phyloP scores from a whole-genome alignment of 352 stramenopile genomes.

The Poterioochromonas sp. region DNA sequence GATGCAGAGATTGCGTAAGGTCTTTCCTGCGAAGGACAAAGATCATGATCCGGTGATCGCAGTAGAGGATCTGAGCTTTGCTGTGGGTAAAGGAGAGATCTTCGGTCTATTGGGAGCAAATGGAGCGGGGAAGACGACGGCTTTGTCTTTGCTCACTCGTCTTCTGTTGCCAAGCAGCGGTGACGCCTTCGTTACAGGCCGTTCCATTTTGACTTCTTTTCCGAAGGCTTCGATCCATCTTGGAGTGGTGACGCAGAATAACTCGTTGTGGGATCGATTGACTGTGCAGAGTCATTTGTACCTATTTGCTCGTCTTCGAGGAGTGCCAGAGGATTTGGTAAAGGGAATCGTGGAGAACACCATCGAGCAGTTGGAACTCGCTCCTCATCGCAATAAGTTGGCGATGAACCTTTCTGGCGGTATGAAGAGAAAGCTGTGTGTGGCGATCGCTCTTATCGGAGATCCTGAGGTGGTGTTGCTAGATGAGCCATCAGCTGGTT shows the following conservation, averaged over 20 bases:
- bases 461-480: slow-evolving; percentile 65
- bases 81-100: slow-evolving; percentile 66
- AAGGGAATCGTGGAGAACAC: neutral
- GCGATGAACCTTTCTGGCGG: slow-evolving; percentile 46
- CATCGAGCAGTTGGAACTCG: neutral
- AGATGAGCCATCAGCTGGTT: slow-evolving; percentile 76
- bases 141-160: slow-evolving; percentile 81
- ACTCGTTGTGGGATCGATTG: neutral
- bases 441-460: slow-evolving; percentile 71
- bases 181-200: slow-evolving; percentile 39
- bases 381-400: slow-evolving; percentile 12
- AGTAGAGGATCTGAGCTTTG: slow-evolving; percentile 62
- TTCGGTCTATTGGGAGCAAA: slow-evolving; percentile 84
- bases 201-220: slow-evolving; percentile 16
- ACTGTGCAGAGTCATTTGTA: neutral
- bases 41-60: slow-evolving; percentile 51
- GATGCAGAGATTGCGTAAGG: slow-evolving; percentile 59
- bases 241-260: neutral
- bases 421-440: slow-evolving; percentile 77
- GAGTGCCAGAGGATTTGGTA: neutral
- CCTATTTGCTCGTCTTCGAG: slow-evolving; percentile 33
- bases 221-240: neutral
- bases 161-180: slow-evolving; percentile 55
- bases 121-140: slow-evolving; percentile 76
- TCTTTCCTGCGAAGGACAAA: slow-evolving; percentile 53